Base-by-base conservation (phyloP, 352 stramenopile species). In the Blastocystis sp. region DNA sequence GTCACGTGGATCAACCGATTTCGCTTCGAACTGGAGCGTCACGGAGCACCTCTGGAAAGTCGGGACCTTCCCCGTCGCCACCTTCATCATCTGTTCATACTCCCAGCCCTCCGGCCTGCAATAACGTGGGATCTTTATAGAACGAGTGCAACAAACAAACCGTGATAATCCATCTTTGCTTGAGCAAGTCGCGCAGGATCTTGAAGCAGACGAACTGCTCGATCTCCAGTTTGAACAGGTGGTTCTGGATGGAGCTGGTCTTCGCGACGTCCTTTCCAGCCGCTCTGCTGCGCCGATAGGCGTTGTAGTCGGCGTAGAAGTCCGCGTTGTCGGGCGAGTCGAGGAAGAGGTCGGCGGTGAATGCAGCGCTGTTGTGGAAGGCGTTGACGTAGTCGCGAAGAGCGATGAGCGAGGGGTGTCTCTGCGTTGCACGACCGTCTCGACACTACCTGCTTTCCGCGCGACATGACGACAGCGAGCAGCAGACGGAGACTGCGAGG, bases 181-280 rank as follows among this genome's bases (percentile, higher is more conserved):
- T 24, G 6, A 81, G 13, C 13, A 81, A 16, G 37, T 81, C 70
- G 18, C 70, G 39, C 11, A 81, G 6, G 18, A 81, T 65, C 45
- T 81, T 81, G 26, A 62, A 81, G 45, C 53, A 81, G 9, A 81
- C 70, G 26, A 81, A 54, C 43, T 81, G 70, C 55, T 81, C 70
- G 6, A 47, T 81, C 37, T 81, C 70, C 43, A 81, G 55, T 20
- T 63, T 81, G 45, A 81, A 65, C 37, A 81, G 45, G 3, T 24
- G 55, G 5, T 37, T 16, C 41, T 63, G 24, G 26, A 11, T 20
- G n/a, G 30, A 66, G 9, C 20, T 26, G 50, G 59, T 26, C 11
- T 26, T 39, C 20, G 9, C 9, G 9, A 37, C 1, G 24, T 37
- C 26, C 43, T 65, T 65, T 34, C 50, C 70, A n/a, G 41, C 65